Base-by-base conservation (phyloP, 352 stramenopile species). In the Poterioochromonas sp. region DNA sequence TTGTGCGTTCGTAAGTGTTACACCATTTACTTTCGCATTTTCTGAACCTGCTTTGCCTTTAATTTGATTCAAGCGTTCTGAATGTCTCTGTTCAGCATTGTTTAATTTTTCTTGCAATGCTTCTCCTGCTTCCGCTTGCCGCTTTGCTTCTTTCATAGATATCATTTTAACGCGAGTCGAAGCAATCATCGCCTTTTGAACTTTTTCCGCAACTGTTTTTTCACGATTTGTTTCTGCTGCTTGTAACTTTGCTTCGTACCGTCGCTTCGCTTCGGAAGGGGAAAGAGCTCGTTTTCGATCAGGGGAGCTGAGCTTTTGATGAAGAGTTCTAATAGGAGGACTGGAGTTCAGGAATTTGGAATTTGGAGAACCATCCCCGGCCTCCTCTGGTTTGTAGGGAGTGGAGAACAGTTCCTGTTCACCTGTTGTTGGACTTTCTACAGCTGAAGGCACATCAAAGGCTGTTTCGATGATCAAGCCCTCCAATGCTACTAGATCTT, bases 211-310 rank as follows among this genome's bases (percentile, higher is more conserved):
- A 8, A 74, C 65, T 34, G 2, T 74, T 8, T 39, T 29, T 34
- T 74, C 65, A 18, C 65, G 37, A 54, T 74, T 74, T 1, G 2
- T 40, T 35, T 74, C 65, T 15, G 65, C 65, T 26, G 41, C 65
- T 1, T 1, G 11, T 29, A 37, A 34, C 20, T 39, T 53, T 20
- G 65, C 65, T 74, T 74, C 65, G 22, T 58, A 22, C 53, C 11
- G 12, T 39, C 29, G 5, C 20, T 26, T 35, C 3, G 65, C 65
- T 58, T 74, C 65, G 3, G 37, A 34, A 5, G 65, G 65, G 1
- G 65, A 32, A 1, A 74, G 12, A 1, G 39, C 1, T 32, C 40
- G 15, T 35, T 54, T 51, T 2, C 65, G 65, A 54, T 74, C 65
- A 58, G 65, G 65, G 15, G 65, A 74, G 12, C 37, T 35, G 11